Conservation (phyloP, 2,329 filamentous ascomycete species). For the Cordyceps tenuipes region DNA sequence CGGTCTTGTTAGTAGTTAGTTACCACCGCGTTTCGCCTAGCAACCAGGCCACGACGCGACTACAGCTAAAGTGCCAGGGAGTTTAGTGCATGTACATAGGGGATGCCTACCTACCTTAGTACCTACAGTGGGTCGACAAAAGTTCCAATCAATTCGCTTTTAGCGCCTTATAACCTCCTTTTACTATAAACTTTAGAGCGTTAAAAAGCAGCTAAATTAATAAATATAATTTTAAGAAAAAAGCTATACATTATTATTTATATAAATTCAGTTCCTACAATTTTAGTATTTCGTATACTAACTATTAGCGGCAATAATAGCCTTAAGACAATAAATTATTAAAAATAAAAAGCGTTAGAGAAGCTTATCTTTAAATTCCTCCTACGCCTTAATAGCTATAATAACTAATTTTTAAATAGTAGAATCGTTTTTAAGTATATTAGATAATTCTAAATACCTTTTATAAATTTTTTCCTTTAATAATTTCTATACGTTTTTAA, state of each 20-base stretch:
- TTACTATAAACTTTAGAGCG: too few species aligned
- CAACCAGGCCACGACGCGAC: conserved; percentile 9
- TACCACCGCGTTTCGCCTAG: conserved; percentile 7
- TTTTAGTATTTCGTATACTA: neutral
- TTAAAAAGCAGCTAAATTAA: neutral
- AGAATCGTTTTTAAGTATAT: too few species aligned
- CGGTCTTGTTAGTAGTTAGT: neutral
- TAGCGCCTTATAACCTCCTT: too few species aligned
- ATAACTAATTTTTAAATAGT: neutral
- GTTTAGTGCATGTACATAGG: too few species aligned
- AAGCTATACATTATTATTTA: too few species aligned
- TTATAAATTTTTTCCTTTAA: conserved; percentile 8
- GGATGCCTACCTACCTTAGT: too few species aligned
- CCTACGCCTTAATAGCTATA: neutral
- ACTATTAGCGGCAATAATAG: neutral
- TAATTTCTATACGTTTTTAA: conserved; percentile 8
- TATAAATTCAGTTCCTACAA: too few species aligned
- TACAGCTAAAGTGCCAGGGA: neutral
- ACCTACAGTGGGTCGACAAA: too few species aligned
- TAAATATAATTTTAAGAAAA: too few species aligned
- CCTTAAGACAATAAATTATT: neutral
- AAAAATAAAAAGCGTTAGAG: neutral
- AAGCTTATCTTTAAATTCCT: neutral
- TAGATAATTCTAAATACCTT: neutral
- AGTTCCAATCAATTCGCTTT: too few species aligned